Percentiles rank a stretch among this genome's conserved stretches.
These are phyloP conservation scores for Bruguiera gymnorhiza DNA, from an alignment of 345 rosid species.

Conservation along the genomic window DNA sequence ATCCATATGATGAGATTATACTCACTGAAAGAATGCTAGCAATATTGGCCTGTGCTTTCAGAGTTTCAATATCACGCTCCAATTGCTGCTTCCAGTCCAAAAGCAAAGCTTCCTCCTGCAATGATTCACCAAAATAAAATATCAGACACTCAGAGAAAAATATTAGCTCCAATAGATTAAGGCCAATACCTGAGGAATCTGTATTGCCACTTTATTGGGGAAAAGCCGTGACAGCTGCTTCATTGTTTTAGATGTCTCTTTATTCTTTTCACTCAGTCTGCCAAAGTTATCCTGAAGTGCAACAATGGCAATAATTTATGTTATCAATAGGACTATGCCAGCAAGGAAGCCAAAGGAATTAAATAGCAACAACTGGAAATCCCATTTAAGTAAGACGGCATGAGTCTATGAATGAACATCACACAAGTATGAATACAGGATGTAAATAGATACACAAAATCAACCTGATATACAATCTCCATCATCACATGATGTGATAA, in stretches of 20 bases:
- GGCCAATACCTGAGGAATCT: conserved; percentile 81
- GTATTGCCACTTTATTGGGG: conserved; percentile 91
- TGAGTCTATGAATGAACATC: no score
- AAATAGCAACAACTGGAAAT: neutral
- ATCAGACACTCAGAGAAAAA: conserved; percentile 10
- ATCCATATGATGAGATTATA: conserved; percentile 7
- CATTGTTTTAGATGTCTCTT: conserved; percentile 80
- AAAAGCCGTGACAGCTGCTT: conserved; percentile 88
- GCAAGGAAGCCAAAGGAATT: neutral
- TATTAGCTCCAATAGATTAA: neutral
- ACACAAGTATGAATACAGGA: no score
- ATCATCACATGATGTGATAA: no score
- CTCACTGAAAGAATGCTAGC: conserved; percentile 71
- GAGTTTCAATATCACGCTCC: conserved; percentile 86
- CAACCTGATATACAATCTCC: no score
- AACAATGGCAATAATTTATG: neutral
- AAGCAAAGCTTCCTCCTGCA: conserved; percentile 84
- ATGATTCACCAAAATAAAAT: conserved; percentile 27
- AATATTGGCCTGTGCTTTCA: conserved; percentile 76
- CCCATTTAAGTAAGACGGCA: no score
- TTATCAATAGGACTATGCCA: neutral
- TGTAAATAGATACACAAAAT: no score
- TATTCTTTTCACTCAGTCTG: conserved; percentile 80
- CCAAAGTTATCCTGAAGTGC: conserved; percentile 80
- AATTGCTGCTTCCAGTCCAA: conserved; percentile 95